Base-by-base conservation (phyloP, 2,329 filamentous ascomycete genomes). In the Thyridium curvatum region DNA sequence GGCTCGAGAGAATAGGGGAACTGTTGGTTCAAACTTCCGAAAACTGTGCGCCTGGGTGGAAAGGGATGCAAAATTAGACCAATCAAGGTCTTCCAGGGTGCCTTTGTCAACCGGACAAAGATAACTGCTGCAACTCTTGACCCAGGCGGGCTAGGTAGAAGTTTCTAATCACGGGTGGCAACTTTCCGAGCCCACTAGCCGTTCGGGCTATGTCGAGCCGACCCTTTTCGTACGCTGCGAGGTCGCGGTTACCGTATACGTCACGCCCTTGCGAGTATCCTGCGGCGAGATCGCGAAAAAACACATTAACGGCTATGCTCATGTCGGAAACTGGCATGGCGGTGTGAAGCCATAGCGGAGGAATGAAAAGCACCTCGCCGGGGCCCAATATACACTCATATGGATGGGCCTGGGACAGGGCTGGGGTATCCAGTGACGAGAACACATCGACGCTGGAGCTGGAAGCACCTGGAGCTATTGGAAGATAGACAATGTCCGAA, bases 301-400 rank as follows among this genome's bases (percentile, higher is more conserved):
- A 95, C 18, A 91, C 75, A 55, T 95, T 95, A n/a, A 95, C 81
- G 1, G 86, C 86, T 8, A 94, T 69, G 49, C 86, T 89, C 43
- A 78, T 58, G 33, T 66, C 56, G 8, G 72, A 63, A 1, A 60
- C 68, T 1, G 83, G 80, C 1, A 73, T 70, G 2, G 81, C 82
- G 1, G 87, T 83, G 58, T 95, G 90, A 12, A 86, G 71, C 89
- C 90, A 95, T 49, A 93, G 71, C 1, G 86, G 78, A 0, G 89
- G 89, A 21, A 95, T 72, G 57, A 86, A 91, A 8, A 95, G 64
- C 3, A 90, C 72, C 41, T 94, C 88, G 2, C 88, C 87, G 0
- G 84, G 77, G 1, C 68, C 57, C 4, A 95, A 65, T 1, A 71
- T 51, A 1, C 79, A 82, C 59, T 87, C 78, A 43, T 84, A 69